phyloP scores from a whole-genome alignment of 805 yeast species.

The Candida chauliodis region DNA sequence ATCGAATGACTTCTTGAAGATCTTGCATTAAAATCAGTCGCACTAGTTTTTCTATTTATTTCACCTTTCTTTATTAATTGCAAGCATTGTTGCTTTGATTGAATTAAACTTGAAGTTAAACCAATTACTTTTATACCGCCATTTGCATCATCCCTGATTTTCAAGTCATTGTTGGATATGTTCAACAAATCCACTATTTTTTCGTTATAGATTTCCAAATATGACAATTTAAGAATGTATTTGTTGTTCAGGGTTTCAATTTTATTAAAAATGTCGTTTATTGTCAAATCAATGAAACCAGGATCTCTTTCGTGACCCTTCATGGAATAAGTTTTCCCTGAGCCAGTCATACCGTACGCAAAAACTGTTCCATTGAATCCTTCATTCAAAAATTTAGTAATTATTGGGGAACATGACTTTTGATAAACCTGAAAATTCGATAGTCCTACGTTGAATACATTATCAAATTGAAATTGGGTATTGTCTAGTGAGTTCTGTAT shows the following conservation, averaged over 20 bases:
- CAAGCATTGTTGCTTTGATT: constrained; percentile 57
- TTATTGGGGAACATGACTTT: constrained; percentile 48
- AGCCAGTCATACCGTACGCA: constrained; percentile 97
- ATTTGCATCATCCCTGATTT: constrained; percentile 53
- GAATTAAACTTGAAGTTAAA: constrained; percentile 57
- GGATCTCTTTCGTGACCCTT: constrained; percentile 66
- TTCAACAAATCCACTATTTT: constrained; percentile 72
- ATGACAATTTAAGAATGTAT: constrained; percentile 58
- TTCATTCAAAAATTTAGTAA: constrained; percentile 51
- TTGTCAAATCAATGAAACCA: constrained; percentile 71
- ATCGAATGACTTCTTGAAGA: constrained; percentile 93
- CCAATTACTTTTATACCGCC: constrained; percentile 77
- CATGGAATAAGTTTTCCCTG: constrained; percentile 92
- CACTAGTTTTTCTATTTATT: constrained; percentile 69
- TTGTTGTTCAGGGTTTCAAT: constrained; percentile 26
- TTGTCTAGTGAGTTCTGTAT: constrained; percentile 56
- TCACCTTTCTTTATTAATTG: constrained; percentile 67
- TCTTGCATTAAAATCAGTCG: constrained; percentile 84
- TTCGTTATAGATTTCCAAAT: constrained; percentile 86
- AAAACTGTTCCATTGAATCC: constrained; percentile 89
- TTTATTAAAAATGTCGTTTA: constrained; percentile 53
- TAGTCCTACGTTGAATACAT: constrained; percentile 60
- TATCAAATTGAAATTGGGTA: constrained; percentile 65
- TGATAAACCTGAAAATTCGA: constrained; percentile 62
- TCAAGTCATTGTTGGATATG: constrained; percentile 13